Conservation (phyloP, 257 asterid species). For the Petrea volubilis region DNA sequence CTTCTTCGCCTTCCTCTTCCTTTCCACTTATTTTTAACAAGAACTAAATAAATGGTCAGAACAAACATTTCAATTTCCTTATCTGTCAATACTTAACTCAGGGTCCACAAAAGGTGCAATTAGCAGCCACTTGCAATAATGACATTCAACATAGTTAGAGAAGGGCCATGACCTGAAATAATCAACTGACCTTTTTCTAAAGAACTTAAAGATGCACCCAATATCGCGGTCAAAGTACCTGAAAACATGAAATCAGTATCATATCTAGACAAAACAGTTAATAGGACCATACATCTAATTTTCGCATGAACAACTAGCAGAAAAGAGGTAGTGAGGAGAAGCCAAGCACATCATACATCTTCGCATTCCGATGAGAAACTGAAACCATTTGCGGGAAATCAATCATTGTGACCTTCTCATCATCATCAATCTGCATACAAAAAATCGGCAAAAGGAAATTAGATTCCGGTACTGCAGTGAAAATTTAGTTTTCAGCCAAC, state of each 20-base stretch:
- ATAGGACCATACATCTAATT: neutral
- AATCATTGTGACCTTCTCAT: slow-evolving; percentile 87
- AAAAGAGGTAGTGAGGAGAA: neutral
- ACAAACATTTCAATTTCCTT: too few species aligned
- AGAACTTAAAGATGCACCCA: slow-evolving; percentile 86
- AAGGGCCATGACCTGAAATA: too few species aligned
- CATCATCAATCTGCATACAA: slow-evolving; percentile 81
- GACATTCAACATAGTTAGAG: too few species aligned
- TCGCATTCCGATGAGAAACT: slow-evolving; percentile 83
- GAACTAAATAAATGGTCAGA: too few species aligned
- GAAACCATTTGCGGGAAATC: slow-evolving; percentile 99
- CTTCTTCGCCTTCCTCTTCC: too few species aligned
- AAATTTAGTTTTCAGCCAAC: neutral
- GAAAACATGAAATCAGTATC: slow-evolving; percentile 23
- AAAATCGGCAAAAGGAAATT: slow-evolving; percentile 10
- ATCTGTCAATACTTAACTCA: too few species aligned
- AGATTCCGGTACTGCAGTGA: slow-evolving; percentile 15
- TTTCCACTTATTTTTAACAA: too few species aligned
- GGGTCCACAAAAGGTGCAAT: too few species aligned
- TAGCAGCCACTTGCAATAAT: too few species aligned
- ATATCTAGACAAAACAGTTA: neutral
- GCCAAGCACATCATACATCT: slow-evolving; percentile 54
- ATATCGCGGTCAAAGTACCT: slow-evolving; percentile 97
- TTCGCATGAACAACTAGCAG: neutral
- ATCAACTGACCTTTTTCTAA: slow-evolving; percentile 67